Conservation (phyloP, 139 green algal species). For the Volvox africanus region DNA sequence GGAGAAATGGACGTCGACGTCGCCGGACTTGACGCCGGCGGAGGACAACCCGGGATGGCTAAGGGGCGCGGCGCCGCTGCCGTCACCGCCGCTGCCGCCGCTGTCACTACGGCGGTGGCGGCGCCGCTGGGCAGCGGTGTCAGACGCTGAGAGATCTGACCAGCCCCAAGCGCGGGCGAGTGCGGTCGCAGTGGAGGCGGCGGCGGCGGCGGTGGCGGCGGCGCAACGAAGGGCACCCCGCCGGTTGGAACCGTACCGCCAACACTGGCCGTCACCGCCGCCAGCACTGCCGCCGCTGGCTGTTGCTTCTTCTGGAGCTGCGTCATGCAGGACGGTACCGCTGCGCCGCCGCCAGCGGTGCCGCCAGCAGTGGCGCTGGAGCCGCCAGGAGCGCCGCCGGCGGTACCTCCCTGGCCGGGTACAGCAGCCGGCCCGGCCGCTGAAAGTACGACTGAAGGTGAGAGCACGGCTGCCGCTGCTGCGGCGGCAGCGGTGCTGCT, state of each 20-base stretch:
- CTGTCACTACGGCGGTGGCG: not conserved
- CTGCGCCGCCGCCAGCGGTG: slow-evolving; percentile 3
- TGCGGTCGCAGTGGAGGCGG: not conserved
- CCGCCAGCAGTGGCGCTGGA: not conserved
- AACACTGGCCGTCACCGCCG: slow-evolving; percentile 19
- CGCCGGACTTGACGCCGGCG: not conserved
- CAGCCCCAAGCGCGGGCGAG: too few species aligned
- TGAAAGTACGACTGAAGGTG: too few species aligned
- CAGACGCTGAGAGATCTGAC: too few species aligned
- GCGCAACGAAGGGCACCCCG: not conserved
- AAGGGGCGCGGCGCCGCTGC: not conserved
- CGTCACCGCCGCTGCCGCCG: not conserved
- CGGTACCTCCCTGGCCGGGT: not conserved
- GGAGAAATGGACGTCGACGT: not conserved
- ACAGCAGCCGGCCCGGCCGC: not conserved
- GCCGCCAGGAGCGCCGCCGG: not conserved
- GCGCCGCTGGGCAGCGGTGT: not conserved
- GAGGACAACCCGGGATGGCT: not conserved
- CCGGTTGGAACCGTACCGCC: not conserved
- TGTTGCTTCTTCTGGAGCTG: slow-evolving; percentile 72
- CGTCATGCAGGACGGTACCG: slow-evolving; percentile 66
- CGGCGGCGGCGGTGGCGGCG: not conserved
- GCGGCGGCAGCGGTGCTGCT: not conserved
- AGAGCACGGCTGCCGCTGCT: not conserved
- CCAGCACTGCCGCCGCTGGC: slow-evolving; percentile 11